Evolutionary conservation across 1,284 basidiomycete species (phyloP), one percentile per base, ranked within the genome.

Genomic region (Heterobasidion annosum): DNA sequence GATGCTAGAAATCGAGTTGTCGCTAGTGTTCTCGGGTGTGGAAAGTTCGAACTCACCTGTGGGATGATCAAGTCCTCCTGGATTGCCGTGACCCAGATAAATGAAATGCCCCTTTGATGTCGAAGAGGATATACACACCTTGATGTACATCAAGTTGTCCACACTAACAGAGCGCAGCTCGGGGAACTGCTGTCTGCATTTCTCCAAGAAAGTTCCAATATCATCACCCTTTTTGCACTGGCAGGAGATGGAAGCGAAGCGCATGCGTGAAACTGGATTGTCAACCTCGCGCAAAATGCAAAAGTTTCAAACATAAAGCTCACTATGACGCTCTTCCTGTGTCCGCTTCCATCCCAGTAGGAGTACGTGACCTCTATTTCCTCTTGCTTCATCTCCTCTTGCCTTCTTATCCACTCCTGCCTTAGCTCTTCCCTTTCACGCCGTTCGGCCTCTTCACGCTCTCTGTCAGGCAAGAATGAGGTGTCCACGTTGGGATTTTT

Each of bases 211-310:
- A 6, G 74, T 76, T 2, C 85, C 84, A 55, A 99, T 86, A 50
- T 86, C 83, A 64, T 99, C 95, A n/a, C 96, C 96, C 69, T 99
- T 99, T 76, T 93, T 97, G 71, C 94, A 98, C 93, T 97, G 66
- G 50, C 50, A 32, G 44, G 32, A 32, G 3, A 32, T 13, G 8
- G 2, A 49, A 34, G 12, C 12, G 9, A 54, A 37, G 52, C 13
- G 8, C 45, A 50, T 48, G 15, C 16, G 9, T 43, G 37, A 57
- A 40, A 48, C 52, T 12, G 25, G 13, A 47, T 40, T 40, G 37
- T 40, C 37, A 40, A n/a, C 37, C 37, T 12, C 37, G 16, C 25
- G 8, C n/a, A 6, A 6, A 34, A 37, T 19, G 19, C 12, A 49
- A 45, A 40, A n/a, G n/a, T 8, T 40, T 40, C 37, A 10, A 35